Base-by-base conservation (phyloP, 78 protist species). In the Trichosphaerium sp. region DNA sequence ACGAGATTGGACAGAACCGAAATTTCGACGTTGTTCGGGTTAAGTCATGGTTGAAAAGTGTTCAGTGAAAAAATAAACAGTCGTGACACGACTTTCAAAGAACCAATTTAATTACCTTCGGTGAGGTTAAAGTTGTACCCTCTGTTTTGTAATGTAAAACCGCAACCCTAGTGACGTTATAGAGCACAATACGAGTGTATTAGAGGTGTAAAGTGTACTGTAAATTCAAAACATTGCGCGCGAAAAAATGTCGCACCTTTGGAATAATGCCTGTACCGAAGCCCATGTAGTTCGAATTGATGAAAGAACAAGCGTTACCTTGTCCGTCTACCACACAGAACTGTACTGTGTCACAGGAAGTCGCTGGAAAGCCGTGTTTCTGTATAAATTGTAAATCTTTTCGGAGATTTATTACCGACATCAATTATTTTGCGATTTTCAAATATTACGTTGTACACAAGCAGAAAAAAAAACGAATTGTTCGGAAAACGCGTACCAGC, bases 71-170 rank as follows among this genome's bases (percentile, higher is more conserved):
- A n/a, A n/a, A n/a, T n/a, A n/a, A n/a, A n/a, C n/a, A n/a, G n/a
- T n/a, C n/a, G n/a, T n/a, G n/a, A n/a, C n/a, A n/a, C n/a, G n/a
- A n/a, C n/a, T n/a, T n/a, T n/a, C n/a, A n/a, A n/a, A n/a, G n/a
- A n/a, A 34, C 65, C 5, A 0, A 14, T 51, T 1, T 6, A 60
- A n/a, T n/a, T n/a, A n/a, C n/a, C 48, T n/a, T 0, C 14, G 10
- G 54, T 62, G 26, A 76, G 66, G 23, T 18, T 0, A 66, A 84
- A 84, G 60, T 71, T 78, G 38, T 47, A 7, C 18, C 91, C 89
- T 6, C 90, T 51, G 60, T 85, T 90, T 23, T 89, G 89, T 35
- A 88, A 87, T 14, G 94, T 63, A 63, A 91, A 91, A 48, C 96
- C 92, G 65, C 82, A 80, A 28, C 80, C 89, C 0, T 31, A 31